Evolutionary conservation across 2,329 filamentous ascomycete genomes (phyloP), one percentile per base, ranked within the genome.

Genomic region (Hypoxylon sp.): DNA sequence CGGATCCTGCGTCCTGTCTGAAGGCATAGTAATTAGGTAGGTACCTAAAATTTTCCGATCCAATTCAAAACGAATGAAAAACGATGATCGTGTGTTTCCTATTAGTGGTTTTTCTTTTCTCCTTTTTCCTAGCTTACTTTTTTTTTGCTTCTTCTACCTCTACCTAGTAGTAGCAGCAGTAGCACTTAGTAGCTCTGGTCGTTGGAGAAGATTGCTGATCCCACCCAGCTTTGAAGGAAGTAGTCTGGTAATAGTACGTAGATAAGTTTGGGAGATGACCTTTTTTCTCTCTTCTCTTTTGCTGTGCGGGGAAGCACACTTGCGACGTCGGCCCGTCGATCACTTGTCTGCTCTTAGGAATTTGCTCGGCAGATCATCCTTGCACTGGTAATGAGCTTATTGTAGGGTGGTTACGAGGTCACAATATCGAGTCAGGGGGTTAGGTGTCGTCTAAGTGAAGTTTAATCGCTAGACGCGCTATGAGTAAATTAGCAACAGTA

Each of bases 121-220:
- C n/a, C n/a, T n/a, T n/a, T n/a, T n/a, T n/a, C n/a, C n/a, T n/a
- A n/a, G n/a, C n/a, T n/a, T n/a, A n/a, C n/a, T n/a, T 29, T 47
- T 48, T 25, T 29, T n/a, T 49, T 35, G n/a, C 26, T 34, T 8
- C 20, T 48, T 30, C 30, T 36, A 46, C 17, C 35, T 56, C 38
- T n/a, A n/a, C n/a, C n/a, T n/a, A n/a, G n/a, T n/a, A n/a, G n/a
- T n/a, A n/a, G n/a, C n/a, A n/a, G n/a, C n/a, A n/a, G n/a, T n/a
- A n/a, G n/a, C n/a, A n/a, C n/a, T n/a, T 49, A 21, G 35, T 15
- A 29, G 43, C 40, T 29, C 43, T 31, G 25, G 32, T 50, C 11
- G 45, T 57, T 57, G 50, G 54, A 51, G 50, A 57, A 51, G 27
- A 12, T 40, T 51, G 54, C 54, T 57, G 54, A 57, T 57, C 54